Percentiles rank a stretch among this genome's conserved stretches.
phyloP scores from a whole-genome alignment of 805 yeast species.

The Nakazawaea siamensis region DNA sequence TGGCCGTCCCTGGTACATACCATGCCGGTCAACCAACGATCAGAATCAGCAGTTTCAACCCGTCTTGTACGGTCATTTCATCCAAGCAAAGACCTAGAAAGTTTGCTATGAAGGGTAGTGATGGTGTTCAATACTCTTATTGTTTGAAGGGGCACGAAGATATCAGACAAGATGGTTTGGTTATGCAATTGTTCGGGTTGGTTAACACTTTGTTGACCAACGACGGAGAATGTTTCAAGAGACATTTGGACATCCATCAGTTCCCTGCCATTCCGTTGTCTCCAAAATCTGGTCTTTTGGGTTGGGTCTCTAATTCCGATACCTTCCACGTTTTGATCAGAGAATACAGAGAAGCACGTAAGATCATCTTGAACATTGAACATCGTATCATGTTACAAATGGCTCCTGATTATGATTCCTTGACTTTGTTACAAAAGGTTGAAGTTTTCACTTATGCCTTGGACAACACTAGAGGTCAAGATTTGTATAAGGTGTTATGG shows the following conservation, averaged over 20 bases:
- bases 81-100: constrained; percentile 96
- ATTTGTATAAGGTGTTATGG: constrained; percentile 92
- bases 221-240: constrained; percentile 92
- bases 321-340: constrained; percentile 90
- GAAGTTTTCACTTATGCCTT: constrained; percentile 95
- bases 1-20: constrained; percentile 94
- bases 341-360: constrained; percentile 88
- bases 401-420: constrained; percentile 93
- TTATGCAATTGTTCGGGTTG: constrained; percentile 94
- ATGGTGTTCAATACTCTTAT: constrained; percentile 84
- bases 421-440: constrained; percentile 84
- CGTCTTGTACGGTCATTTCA: constrained; percentile 77
- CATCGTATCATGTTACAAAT: constrained; percentile 94
- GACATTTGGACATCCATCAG: constrained; percentile 88
- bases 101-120: constrained; percentile 72
- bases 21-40: constrained; percentile 75
- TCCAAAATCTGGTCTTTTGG: constrained; percentile 92
- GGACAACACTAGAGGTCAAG: constrained; percentile 95
- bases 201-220: constrained; percentile 84
- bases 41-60: constrained; percentile 68
- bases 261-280: constrained; percentile 93
- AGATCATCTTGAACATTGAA: constrained; percentile 83
- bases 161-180: constrained; percentile 93
- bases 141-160: constrained; percentile 94
- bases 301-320: constrained; percentile 97